Evolutionary conservation across 345 rosid genomes (phyloP).

Genomic region (Populus tremula): DNA sequence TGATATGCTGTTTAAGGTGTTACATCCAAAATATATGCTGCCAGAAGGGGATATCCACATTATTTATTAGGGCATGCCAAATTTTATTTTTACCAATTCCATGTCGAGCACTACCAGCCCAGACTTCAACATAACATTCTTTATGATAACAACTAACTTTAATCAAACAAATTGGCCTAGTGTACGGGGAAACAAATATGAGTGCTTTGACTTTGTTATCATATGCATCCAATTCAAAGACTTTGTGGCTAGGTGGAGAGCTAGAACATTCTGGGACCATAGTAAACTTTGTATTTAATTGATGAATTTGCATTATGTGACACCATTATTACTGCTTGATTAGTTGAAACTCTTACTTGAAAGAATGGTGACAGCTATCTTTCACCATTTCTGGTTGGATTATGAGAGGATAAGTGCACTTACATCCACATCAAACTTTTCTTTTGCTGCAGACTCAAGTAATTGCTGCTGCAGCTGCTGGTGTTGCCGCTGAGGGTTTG

Average conservation of each 20-base stretch:
- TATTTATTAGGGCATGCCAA: too few relatives aligned
- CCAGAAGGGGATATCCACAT: too few relatives aligned
- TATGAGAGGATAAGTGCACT: slow-evolving; percentile 15
- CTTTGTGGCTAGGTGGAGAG: background rate
- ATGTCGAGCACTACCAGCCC: background rate
- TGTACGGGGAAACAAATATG: background rate
- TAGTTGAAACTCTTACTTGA: background rate
- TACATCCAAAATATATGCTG: too few relatives aligned
- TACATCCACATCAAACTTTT: slow-evolving; percentile 24
- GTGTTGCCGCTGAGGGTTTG: slow-evolving; percentile 97
- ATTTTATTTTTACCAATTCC: background rate
- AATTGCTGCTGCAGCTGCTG: slow-evolving; percentile 99
- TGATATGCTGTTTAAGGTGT: background rate
- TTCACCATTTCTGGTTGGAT: background rate
- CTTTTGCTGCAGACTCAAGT: slow-evolving; percentile 84
- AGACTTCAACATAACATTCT: background rate
- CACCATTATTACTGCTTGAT: background rate
- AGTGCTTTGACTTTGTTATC: background rate
- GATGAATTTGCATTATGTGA: background rate
- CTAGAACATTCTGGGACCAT: background rate
- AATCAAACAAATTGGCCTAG: background rate
- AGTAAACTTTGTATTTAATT: background rate
- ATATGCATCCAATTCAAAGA: background rate
- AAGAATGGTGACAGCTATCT: background rate
- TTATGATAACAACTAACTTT: background rate